Evolutionary conservation across 805 yeast genomes (phyloP), one percentile per base, ranked within the genome.

Genomic region (Pichia heedii): DNA sequence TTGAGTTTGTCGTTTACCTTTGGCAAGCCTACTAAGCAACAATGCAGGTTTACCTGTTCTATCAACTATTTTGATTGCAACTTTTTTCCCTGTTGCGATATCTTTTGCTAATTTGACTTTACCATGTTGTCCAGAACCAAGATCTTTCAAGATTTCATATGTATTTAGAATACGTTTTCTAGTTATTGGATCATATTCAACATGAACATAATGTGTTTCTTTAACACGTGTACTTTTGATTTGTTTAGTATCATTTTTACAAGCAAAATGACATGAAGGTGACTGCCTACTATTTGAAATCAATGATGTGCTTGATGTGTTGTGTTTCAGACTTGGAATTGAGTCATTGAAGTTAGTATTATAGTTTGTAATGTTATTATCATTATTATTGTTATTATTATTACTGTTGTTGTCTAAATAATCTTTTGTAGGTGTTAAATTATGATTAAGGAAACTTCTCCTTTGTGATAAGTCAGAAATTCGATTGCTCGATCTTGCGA

Each of bases 111-210:
- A 70, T 60, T 93, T 93, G 36, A 93, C 98, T 61, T 87, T 90
- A n/a, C 98, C 97, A 63, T 90, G 97, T 61, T 89, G 96, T n/a
- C 98, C 98, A 30, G 84, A 72, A 11, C 98, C 98, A 24, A 93
- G 70, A 64, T 89, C 97, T 22, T 74, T 71, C 26, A 88, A 64
- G 32, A 93, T 84, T 62, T 93, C 98, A 59, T 89, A 93, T 0
- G 94, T 79, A 63, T 93, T 93, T 48, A 93, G 70, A 30, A 82
- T 78, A 58, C 89, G 84, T 40, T 93, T 76, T 48, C 82, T 79
- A 1, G 82, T 78, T 5, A 83, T 74, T 0, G 97, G 97, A 61
- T 93, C 96, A 63, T 86, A 88, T 53, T 89, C 95, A 33, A 90
- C 73, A 30, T 73, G 76, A 15, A 93, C 85, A 46, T 75, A 74